Conservation (phyloP, 148 eudicot species). For the Talinum fruticosum region DNA sequence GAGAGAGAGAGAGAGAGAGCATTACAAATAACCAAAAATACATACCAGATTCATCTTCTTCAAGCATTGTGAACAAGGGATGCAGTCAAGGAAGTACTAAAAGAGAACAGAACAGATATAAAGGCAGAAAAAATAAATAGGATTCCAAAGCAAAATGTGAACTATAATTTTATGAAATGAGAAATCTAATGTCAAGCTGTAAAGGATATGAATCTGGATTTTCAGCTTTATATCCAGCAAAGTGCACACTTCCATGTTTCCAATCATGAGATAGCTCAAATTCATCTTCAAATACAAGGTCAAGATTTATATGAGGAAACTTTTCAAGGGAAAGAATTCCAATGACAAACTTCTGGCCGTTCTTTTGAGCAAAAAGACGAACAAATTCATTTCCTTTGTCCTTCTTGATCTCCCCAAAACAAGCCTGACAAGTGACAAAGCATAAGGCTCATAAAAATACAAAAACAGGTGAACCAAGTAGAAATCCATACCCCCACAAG, state of each 20-base stretch:
- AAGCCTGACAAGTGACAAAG: slow-evolving; percentile 44
- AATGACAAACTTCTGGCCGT: slow-evolving; percentile 50
- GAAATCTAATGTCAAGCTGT: not conserved
- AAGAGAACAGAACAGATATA: not conserved
- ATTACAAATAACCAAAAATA: not conserved
- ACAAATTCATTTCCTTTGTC: slow-evolving; percentile 49
- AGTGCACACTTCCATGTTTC: slow-evolving; percentile 70
- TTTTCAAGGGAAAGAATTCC: slow-evolving; percentile 61
- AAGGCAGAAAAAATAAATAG: no score
- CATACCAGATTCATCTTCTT: slow-evolving; percentile 41
- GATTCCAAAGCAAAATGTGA: slow-evolving; percentile 8
- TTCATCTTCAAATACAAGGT: slow-evolving; percentile 55
- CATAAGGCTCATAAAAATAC: not conserved
- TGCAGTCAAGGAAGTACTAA: slow-evolving; percentile 27
- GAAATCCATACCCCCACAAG: not conserved
- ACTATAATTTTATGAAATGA: not conserved
- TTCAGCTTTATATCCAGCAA: slow-evolving; percentile 54
- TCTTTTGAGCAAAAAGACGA: slow-evolving; percentile 46
- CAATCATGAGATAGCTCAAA: slow-evolving; percentile 73
- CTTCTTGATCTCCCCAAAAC: slow-evolving; percentile 57
- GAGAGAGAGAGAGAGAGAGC: slow-evolving; percentile 7
- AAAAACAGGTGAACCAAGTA: not conserved
- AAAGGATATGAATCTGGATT: slow-evolving; percentile 52
- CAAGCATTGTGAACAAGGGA: slow-evolving; percentile 17
- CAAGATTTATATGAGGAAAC: slow-evolving; percentile 59